A percentile compares a stretch with the other conserved stretches of the same genome.
phyloP scores from a whole-genome alignment of 2,329 filamentous ascomycete genomes.

The Arthrobotrys conoides region DNA sequence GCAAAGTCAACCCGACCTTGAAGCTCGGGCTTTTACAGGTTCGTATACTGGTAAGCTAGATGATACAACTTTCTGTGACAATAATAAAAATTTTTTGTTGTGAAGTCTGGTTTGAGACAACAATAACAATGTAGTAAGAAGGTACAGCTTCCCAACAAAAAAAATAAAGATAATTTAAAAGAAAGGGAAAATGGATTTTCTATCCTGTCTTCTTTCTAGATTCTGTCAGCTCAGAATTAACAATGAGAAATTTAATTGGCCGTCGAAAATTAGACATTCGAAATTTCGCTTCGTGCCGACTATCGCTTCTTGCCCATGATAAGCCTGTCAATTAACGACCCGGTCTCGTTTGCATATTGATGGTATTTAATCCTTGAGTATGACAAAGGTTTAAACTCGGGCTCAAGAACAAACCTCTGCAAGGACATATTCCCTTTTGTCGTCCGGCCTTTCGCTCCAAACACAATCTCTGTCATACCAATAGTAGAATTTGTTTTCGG shows the following conservation, averaged over 20 bases:
- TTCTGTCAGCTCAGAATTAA: neutral
- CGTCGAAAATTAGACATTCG: neutral
- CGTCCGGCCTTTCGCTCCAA: slow-evolving; percentile 30
- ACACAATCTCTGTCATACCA: slow-evolving; percentile 40
- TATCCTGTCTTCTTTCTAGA: neutral
- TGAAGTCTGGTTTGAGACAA: too few species aligned
- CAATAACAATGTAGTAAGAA: too few species aligned
- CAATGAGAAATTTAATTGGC: neutral
- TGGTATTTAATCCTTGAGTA: slow-evolving; percentile 2
- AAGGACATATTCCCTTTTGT: slow-evolving; percentile 38
- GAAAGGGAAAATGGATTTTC: too few species aligned
- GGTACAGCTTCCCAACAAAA: neutral
- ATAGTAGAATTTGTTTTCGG: slow-evolving; percentile 7
- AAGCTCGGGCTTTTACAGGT: too few species aligned
- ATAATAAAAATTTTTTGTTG: too few species aligned
- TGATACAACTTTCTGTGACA: too few species aligned
- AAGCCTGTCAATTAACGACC: slow-evolving; percentile 14
- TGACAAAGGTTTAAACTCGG: neutral
- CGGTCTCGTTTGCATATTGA: slow-evolving; percentile 42
- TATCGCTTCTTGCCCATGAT: slow-evolving; percentile 11
- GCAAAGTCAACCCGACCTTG: too few species aligned
- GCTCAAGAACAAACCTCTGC: slow-evolving; percentile 35
- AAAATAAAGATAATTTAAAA: neutral
- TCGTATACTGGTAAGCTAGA: too few species aligned
- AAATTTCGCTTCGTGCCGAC: too few species aligned